Conservation (phyloP, 179 eudicot genomes). For the Spinacia oleracea region DNA sequence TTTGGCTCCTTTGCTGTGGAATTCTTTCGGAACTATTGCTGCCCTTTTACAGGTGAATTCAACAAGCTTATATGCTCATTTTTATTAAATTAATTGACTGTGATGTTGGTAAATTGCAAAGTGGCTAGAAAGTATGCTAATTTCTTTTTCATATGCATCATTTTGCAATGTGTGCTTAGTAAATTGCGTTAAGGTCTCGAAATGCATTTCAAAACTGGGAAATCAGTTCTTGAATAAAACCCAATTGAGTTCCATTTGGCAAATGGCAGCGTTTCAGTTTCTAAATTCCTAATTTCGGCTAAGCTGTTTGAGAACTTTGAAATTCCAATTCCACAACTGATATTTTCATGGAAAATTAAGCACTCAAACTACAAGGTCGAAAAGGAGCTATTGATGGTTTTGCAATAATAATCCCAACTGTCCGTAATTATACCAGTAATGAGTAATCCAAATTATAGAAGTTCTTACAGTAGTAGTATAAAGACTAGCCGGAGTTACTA, state of each 20-base stretch:
- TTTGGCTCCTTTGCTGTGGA: slow-evolving; percentile 93
- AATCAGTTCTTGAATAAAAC: not conserved
- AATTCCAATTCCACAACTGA: not conserved
- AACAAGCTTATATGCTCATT: no score
- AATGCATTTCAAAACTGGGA: not conserved
- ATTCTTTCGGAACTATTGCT: slow-evolving; percentile 90
- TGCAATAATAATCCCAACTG: no score
- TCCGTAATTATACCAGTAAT: no score
- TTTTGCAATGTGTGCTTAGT: not conserved
- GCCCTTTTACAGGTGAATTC: slow-evolving; percentile 70
- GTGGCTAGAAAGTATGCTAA: not conserved
- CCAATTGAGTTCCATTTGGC: not conserved
- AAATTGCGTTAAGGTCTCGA: not conserved
- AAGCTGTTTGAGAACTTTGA: not conserved
- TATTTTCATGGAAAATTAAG: no score
- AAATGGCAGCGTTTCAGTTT: not conserved
- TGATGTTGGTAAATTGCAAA: not conserved
- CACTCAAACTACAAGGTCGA: no score
- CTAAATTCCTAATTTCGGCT: not conserved
- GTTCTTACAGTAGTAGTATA: no score
- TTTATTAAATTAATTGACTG: not conserved
- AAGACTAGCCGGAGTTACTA: no score
- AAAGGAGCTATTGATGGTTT: not conserved
- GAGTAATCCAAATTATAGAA: no score
- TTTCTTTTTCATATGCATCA: no score